A percentile compares a stretch with the other conserved stretches of the same genome.
Evolutionary conservation across 1,139 yeast species (phyloP).

Genomic region (Diutina rugosa): DNA sequence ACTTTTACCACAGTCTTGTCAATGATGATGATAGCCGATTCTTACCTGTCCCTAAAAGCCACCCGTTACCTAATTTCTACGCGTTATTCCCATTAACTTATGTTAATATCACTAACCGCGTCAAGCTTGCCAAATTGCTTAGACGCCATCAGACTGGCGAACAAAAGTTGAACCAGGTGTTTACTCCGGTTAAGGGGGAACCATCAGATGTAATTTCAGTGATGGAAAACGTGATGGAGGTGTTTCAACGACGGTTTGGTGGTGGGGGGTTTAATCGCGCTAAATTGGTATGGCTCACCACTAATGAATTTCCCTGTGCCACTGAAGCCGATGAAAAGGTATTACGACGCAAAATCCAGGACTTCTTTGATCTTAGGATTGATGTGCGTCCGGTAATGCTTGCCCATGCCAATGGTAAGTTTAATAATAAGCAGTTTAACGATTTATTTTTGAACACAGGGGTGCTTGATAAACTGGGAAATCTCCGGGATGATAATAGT

Average conservation of each 20-base stretch:
- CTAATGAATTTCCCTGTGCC: slow-evolving; percentile 24
- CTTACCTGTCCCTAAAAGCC: not conserved
- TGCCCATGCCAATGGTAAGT: slow-evolving; percentile 11
- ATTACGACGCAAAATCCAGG: slow-evolving; percentile 48
- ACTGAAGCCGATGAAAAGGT: slow-evolving; percentile 17
- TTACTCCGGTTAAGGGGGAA: not conserved
- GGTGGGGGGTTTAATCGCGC: slow-evolving; percentile 15
- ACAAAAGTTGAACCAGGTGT: not conserved
- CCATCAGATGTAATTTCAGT: slow-evolving; percentile 13
- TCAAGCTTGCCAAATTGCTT: not conserved
- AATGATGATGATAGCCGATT: not conserved
- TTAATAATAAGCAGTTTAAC: slow-evolving; percentile 42
- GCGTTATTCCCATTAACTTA: not conserved
- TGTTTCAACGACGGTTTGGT: slow-evolving; percentile 12
- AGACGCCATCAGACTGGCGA: not conserved
- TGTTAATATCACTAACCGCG: not conserved
- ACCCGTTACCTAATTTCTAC: not conserved
- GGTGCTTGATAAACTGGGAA: slow-evolving; percentile 11
- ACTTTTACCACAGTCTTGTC: slow-evolving; percentile 36
- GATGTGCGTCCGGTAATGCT: slow-evolving; percentile 56
- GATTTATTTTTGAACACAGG: slow-evolving; percentile 39
- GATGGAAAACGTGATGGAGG: slow-evolving; percentile 20
- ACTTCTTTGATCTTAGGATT: slow-evolving; percentile 39
- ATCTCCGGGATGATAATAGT: slow-evolving; percentile 5
- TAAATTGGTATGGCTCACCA: slow-evolving; percentile 30